Percentiles rank a stretch among this genome's conserved stretches.
Evolutionary conservation across 192 early-diverging fungal species (phyloP).

Genomic region (Haplosporangium gracile): DNA sequence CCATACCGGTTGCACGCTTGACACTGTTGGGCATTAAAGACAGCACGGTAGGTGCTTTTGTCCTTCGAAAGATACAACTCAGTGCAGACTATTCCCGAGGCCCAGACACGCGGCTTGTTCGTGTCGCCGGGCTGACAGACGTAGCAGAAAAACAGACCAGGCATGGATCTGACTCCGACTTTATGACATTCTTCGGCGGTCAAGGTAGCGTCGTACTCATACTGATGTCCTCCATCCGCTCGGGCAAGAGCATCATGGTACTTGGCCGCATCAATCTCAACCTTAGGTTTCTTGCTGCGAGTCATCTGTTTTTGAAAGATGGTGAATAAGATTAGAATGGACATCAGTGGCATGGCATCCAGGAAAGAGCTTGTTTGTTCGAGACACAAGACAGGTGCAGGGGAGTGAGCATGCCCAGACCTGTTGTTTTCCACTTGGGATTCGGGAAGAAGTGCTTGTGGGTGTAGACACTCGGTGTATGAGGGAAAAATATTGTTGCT

Average conservation of each 20-base stretch:
- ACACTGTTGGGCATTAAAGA: constrained; percentile 17
- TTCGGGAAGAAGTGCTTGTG: not conserved
- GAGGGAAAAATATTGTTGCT: too few relatives aligned
- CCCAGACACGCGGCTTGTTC: not conserved
- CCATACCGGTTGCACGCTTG: constrained; percentile 10
- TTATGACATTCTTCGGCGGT: not conserved
- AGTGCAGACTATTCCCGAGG: constrained; percentile 6
- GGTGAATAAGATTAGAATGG: too few relatives aligned
- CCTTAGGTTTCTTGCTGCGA: not conserved
- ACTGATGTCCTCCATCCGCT: not conserved
- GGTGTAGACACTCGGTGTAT: too few relatives aligned
- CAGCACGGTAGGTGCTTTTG: constrained; percentile 8
- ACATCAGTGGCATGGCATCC: too few relatives aligned
- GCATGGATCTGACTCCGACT: not conserved
- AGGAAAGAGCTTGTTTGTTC: not conserved
- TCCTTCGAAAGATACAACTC: constrained; percentile 2
- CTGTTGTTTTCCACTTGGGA: too few relatives aligned
- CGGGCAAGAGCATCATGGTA: not conserved
- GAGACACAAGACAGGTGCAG: not conserved
- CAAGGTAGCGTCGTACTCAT: not conserved
- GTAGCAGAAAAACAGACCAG: not conserved
- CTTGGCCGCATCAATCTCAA: not conserved
- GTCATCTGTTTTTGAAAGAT: not conserved
- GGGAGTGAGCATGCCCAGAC: not conserved
- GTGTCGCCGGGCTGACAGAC: not conserved